Evolutionary conservation across 2,329 filamentous ascomycete genomes (phyloP), one percentile per base, ranked within the genome.

Genomic region (Coniochaeta sp.): DNA sequence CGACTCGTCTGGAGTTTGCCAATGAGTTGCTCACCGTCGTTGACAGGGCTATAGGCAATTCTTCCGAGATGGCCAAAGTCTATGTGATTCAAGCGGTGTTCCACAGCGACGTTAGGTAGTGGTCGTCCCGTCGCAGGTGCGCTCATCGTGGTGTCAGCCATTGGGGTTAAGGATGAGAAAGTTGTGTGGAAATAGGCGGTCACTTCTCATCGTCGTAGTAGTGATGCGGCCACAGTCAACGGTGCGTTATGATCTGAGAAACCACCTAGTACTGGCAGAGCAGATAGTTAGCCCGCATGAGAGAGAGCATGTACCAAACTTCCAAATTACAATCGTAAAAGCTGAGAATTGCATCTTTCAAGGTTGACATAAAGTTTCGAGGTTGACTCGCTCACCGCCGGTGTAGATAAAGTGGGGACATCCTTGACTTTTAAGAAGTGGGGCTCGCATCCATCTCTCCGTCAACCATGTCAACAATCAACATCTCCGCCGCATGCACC

Each of bases 21-120:
- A 3, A 71, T 70, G 1, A 77, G 71, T 1, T 70, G 50, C 55
- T 75, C 68, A 62, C 58, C 61, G 12, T 64, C 56, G 4, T 70
- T 67, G 14, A 67, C 64, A 58, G 66, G 62, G 60, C 72, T 65
- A 64, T 85, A 86, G 7, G 72, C 71, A 47, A 79, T 68, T 60
- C 75, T 72, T 61, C 82, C 83, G 61, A 81, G 74, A 66, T 83
- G 79, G 70, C 83, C 83, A 65, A 79, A 79, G 59, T 77, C 74
- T 58, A 84, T 74, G 72, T 81, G 75, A 65, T 73, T 75, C 40
- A 74, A 69, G 44, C 74, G 70, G 59, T 71, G 72, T 60, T 82
- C 62, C 4, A 57, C 58, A 14, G 65, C 62, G 19, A 65, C 50
- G 17, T 60, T 59, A 36, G 59, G 44, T 1, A 60, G 38, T 2